Evolutionary conservation across 2,329 filamentous ascomycete species (phyloP), one percentile per base, ranked within the genome.

Genomic region (Diaporthe amygdali): DNA sequence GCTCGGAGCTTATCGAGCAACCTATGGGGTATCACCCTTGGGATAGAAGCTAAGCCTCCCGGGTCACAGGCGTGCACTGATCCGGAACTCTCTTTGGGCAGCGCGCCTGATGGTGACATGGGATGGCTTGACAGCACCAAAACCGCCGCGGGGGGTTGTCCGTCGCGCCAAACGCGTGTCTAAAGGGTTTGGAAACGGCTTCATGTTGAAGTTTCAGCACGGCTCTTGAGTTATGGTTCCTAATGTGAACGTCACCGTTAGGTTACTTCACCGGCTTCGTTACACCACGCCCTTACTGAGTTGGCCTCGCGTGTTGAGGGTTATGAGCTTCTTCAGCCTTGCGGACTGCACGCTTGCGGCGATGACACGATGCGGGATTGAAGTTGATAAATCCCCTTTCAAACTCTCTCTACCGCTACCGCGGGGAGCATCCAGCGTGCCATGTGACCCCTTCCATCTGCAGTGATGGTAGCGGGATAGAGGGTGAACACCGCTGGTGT

Each of bases 161-260:
- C 44, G 59, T 64, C 59, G 44, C 44, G 59, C 59, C 44, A 49
- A 17, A 64, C 44, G 59, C 44, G 41, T 64, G 8, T 49, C 59
- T 37, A 34, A 49, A 37, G 32, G n/a, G 59, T 63, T 63, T 63
- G n/a, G 59, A 32, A 63, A 34, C 41, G 17, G 41, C 59, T 63
- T 63, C 59, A 63, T 22, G 41, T 63, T 63, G 59, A 49, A 37
- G 59, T 49, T 49, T 64, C 59, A 64, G 59, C 44, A 20, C 37
- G 14, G 20, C 14, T 2, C n/a, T 34, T 5, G 41, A 3, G n/a
- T 49, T 12, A 64, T 22, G 27, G 20, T 22, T 47, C 9, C 17
- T 49, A 20, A 4, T 37, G 27, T 49, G 20, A 37, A 12, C 9
- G 20, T 5, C 15, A 49, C 7, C 41, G n/a, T n/a, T 46, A 49